These are phyloP conservation scores for Scedosporium aurantiacum DNA, from an alignment of 2,329 filamentous ascomycete genomes.

Conservation along the genomic window DNA sequence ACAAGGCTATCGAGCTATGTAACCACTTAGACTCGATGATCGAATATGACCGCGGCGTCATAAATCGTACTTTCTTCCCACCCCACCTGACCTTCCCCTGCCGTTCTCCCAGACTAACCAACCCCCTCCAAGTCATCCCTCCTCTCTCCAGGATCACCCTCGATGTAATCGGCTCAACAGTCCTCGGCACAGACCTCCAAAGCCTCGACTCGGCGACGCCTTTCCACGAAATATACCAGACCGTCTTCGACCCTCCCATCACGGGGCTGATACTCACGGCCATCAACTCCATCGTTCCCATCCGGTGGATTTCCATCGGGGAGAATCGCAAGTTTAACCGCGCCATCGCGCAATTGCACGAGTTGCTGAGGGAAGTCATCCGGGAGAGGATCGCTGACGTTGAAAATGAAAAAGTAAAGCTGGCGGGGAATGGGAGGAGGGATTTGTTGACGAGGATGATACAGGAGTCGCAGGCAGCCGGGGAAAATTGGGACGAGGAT, in stretches of 20 bases:
- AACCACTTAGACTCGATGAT: slow-evolving; percentile 13
- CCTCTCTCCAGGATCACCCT: slow-evolving; percentile 20
- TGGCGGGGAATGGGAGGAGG: slow-evolving; percentile 7
- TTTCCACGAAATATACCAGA: slow-evolving; percentile 18
- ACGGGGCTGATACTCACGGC: slow-evolving; percentile 16
- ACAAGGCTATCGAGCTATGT: slow-evolving; percentile 21
- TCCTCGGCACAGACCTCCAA: slow-evolving; percentile 22
- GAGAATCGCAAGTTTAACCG: slow-evolving; percentile 24
- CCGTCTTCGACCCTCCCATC: slow-evolving; percentile 14
- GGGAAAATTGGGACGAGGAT: slow-evolving; percentile 14
- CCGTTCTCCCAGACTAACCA: slow-evolving; percentile 17
- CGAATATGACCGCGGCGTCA: slow-evolving; percentile 9
- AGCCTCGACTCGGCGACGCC: slow-evolving; percentile 15
- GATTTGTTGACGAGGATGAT: slow-evolving; percentile 13
- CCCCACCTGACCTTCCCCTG: slow-evolving; percentile 13
- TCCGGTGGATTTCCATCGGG: slow-evolving; percentile 25
- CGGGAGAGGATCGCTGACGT: slow-evolving; percentile 15
- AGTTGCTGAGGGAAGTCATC: slow-evolving; percentile 17
- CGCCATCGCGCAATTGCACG: slow-evolving; percentile 19
- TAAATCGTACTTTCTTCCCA: slow-evolving; percentile 9
- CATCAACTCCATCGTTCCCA: slow-evolving; percentile 21
- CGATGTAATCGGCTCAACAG: slow-evolving; percentile 24
- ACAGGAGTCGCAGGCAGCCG: slow-evolving; percentile 16
- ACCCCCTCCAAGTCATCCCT: slow-evolving; percentile 11
- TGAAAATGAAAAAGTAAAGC: slow-evolving; percentile 5